Conservation (phyloP, 2,329 filamentous ascomycete genomes). For the Trichoderma sp. region DNA sequence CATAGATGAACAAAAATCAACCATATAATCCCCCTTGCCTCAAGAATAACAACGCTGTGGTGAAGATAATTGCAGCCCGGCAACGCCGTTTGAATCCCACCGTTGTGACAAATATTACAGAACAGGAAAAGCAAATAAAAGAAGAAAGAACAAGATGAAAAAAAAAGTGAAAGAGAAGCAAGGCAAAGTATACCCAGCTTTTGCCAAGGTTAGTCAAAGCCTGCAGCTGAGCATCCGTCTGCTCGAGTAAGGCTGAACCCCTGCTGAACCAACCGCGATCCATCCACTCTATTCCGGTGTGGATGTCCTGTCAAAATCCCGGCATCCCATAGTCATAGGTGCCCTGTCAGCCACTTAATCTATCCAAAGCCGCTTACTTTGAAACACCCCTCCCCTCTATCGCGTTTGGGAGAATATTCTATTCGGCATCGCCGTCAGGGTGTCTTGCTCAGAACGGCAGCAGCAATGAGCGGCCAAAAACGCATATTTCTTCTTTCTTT, state of each 20-base stretch:
- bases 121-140: neutral
- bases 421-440: constrained; percentile 6
- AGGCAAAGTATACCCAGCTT: neutral
- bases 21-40: neutral
- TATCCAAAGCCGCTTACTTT: constrained; percentile 18
- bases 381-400: neutral
- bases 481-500: neutral
- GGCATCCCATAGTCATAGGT: neutral
- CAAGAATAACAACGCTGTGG: constrained; percentile 6
- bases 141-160: neutral
- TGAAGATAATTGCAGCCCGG: constrained; percentile 6
- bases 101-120: constrained; percentile 1
- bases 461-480: neutral
- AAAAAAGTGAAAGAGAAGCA: neutral
- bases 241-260: neutral
- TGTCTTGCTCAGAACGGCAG: neutral
- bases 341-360: constrained; percentile 16
- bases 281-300: constrained; percentile 15
- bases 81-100: constrained; percentile 17
- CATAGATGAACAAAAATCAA: neutral
- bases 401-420: neutral
- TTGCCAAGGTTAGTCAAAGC: neutral
- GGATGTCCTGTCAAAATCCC: constrained; percentile 8
- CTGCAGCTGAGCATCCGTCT: neutral
- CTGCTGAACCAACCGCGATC: neutral